phyloP scores from a whole-genome alignment of 1,284 basidiomycete genomes.

The Moesziomyces antarcticus region DNA sequence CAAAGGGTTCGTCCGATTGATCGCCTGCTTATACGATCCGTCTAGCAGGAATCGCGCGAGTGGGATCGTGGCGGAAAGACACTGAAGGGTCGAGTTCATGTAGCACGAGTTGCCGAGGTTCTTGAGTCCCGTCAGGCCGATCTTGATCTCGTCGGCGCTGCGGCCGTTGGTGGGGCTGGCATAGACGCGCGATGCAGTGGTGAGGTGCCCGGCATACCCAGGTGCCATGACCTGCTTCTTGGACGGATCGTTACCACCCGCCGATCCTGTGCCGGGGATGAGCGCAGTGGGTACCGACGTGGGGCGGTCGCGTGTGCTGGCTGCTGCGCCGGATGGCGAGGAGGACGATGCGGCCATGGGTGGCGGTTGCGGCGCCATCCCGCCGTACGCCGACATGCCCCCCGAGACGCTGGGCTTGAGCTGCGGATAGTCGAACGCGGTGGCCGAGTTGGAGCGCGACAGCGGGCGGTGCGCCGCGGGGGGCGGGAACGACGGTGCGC shows the following conservation, averaged over 20 bases:
- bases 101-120: slow-evolving; percentile 68
- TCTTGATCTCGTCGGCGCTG: slow-evolving; percentile 50
- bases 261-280: slow-evolving; percentile 25
- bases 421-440: slow-evolving; percentile 58
- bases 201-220: slow-evolving; percentile 36
- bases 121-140: slow-evolving; percentile 65
- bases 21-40: slow-evolving; percentile 83
- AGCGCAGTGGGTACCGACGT: slow-evolving; percentile 10
- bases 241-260: slow-evolving; percentile 38
- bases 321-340: slow-evolving; percentile 14
- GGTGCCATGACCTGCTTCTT: slow-evolving; percentile 46
- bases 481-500: slow-evolving; percentile 52
- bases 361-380: slow-evolving; percentile 42
- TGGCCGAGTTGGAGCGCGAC: slow-evolving; percentile 34
- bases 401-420: slow-evolving; percentile 30
- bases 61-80: slow-evolving; percentile 63
- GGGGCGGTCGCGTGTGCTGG: slow-evolving; percentile 15
- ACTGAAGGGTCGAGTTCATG: slow-evolving; percentile 67
- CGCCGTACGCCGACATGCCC: slow-evolving; percentile 31
- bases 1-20: slow-evolving; percentile 87
- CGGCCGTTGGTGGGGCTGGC: slow-evolving; percentile 28
- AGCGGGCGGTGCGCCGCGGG: slow-evolving; percentile 36
- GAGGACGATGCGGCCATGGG: slow-evolving; percentile 42
- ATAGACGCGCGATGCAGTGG: slow-evolving; percentile 38
- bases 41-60: slow-evolving; percentile 63